Evolutionary conservation across 2,329 filamentous ascomycete genomes (phyloP), one percentile per base, ranked within the genome.

Genomic region (Atkinsonella texensis): DNA sequence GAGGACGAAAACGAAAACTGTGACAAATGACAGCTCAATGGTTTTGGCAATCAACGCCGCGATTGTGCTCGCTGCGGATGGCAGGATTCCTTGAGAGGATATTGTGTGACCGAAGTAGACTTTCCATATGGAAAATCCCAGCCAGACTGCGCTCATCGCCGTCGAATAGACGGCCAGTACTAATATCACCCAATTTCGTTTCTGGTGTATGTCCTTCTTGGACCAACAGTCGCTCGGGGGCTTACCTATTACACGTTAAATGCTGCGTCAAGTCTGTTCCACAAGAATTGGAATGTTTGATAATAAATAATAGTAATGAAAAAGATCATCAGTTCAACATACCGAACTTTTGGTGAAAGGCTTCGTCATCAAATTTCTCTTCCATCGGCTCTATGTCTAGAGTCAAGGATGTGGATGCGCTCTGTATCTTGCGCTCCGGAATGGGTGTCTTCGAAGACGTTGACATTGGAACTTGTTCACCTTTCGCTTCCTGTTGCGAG

Each of bases 11-110:
- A 90, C 83, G 54, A 88, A 86, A 0, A 87, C 81, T 0, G 86
- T 88, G 3, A 88, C 85, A 60, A 89, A 91, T 0, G 83, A 81
- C 56, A 90, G 62, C 65, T 91, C 87, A 46, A 90, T 87, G 0
- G 83, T 78, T 65, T 90, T 91, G 8, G 87, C 84, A 38, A 88
- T 69, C 2, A 88, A 66, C 0, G 85, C 77, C n/a, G 80, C 81
- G 1, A 90, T 60, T 1, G 87, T 66, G 1, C 80, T 82, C 0
- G 87, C 86, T 1, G 80, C 83, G 0, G 81, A 75, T 0, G 83
- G 81, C 0, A 71, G 70, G 15, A 90, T 68, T 5, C 71, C 74
- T 12, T 73, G 73, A 1, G 71, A 70, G 0, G 73, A 74, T 44
- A 89, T 81, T 2, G 58, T 63, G 9, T 68, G 69, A 9, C 82